Conservation (phyloP, 2,329 filamentous ascomycete genomes). For the Drechmeria coniospora region DNA sequence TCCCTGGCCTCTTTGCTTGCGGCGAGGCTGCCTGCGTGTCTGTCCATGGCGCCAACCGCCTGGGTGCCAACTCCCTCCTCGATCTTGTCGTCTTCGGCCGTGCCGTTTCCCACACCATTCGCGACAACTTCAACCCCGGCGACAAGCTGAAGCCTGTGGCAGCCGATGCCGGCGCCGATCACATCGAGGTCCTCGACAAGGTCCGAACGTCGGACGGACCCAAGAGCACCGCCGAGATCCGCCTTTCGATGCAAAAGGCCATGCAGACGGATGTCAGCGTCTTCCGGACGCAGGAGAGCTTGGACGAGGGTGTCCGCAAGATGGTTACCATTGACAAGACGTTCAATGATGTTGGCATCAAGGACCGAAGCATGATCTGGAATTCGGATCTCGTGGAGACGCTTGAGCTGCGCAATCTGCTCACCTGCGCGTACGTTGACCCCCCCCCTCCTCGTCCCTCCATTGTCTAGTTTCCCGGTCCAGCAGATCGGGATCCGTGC, state of each 20-base stretch:
- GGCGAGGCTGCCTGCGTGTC: slow-evolving; percentile 96
- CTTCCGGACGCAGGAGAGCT: slow-evolving; percentile 84
- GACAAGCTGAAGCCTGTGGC: slow-evolving; percentile 62
- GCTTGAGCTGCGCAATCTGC: slow-evolving; percentile 81
- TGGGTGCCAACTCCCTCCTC: slow-evolving; percentile 94
- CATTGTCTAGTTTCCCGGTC: too few species aligned
- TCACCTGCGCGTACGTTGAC: slow-evolving; percentile 91
- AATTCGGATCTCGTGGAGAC: slow-evolving; percentile 96
- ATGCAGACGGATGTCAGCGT: slow-evolving; percentile 97
- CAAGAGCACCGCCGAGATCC: slow-evolving; percentile 77
- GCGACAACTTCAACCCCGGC: slow-evolving; percentile 81
- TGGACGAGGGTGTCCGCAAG: slow-evolving; percentile 84
- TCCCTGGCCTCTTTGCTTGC: slow-evolving; percentile 88
- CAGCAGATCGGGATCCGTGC: too few species aligned
- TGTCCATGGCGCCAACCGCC: slow-evolving; percentile 93
- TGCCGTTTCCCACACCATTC: slow-evolving; percentile 92
- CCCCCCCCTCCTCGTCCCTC: neutral
- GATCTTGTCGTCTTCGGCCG: slow-evolving; percentile 96
- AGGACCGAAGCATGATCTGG: slow-evolving; percentile 99
- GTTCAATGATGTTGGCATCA: slow-evolving; percentile 77
- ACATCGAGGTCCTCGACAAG: slow-evolving; percentile 74
- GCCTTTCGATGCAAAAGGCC: slow-evolving; percentile 87
- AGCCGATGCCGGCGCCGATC: slow-evolving; percentile 76
- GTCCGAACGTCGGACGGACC: slow-evolving; percentile 71
- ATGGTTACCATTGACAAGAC: slow-evolving; percentile 70